These are phyloP conservation scores for Rhodotorula sp. DNA, from an alignment of 1,284 basidiomycete species.

Conservation along the genomic window DNA sequence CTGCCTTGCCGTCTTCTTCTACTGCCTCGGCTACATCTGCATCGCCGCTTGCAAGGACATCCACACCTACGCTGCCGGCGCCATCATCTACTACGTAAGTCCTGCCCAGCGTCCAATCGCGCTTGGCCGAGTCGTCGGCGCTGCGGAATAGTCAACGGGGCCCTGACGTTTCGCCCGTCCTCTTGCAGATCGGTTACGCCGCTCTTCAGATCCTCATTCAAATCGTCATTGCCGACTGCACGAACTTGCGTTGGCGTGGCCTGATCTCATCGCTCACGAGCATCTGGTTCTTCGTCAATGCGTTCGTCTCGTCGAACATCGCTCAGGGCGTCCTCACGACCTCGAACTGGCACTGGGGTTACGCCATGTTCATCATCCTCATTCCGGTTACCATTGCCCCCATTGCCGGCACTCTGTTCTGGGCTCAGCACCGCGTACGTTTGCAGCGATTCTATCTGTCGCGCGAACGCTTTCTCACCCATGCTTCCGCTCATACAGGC, in stretches of 20 bases:
- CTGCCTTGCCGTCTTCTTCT: slow-evolving; percentile 58
- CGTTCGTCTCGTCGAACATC: slow-evolving; percentile 63
- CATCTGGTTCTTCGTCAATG: slow-evolving; percentile 65
- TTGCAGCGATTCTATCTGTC: not conserved
- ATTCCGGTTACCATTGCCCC: slow-evolving; percentile 54
- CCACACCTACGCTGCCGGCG: slow-evolving; percentile 9
- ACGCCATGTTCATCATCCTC: slow-evolving; percentile 52
- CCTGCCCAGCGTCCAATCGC: fast-evolving
- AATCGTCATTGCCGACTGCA: slow-evolving; percentile 66
- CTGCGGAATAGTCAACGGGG: no score
- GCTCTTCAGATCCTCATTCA: slow-evolving; percentile 71
- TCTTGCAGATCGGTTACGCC: slow-evolving; percentile 56
- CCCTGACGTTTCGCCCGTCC: no score
- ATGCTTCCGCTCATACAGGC: slow-evolving; percentile 6
- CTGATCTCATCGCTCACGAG: slow-evolving; percentile 67
- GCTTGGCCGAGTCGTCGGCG: no score
- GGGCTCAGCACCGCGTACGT: slow-evolving; percentile 66
- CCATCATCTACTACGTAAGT: slow-evolving; percentile 5
- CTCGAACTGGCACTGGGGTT: slow-evolving; percentile 66
- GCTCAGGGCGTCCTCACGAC: slow-evolving; percentile 60
- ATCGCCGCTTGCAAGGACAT: slow-evolving; percentile 63
- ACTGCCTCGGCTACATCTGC: slow-evolving; percentile 61
- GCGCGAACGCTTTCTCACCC: no score
- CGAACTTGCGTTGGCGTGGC: slow-evolving; percentile 59
- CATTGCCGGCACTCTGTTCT: slow-evolving; percentile 57